A percentile compares a stretch with the other conserved stretches of the same genome.
These are phyloP conservation scores for Kernera saxatilis DNA, from an alignment of 345 rosid species.

Conservation along the genomic window DNA sequence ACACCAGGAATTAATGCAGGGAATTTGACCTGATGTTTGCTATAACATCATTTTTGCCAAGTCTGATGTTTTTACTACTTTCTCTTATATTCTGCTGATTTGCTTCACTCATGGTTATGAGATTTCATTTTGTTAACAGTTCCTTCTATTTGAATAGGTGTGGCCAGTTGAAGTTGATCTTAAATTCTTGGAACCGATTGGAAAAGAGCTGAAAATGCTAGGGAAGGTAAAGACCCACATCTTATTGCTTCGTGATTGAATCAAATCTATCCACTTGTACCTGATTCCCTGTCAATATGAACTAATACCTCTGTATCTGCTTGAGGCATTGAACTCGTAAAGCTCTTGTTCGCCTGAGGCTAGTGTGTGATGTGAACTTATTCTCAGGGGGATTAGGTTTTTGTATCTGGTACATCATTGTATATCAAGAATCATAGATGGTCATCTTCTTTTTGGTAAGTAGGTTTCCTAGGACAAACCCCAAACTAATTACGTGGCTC, in stretches of 20 bases:
- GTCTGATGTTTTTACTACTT: background rate
- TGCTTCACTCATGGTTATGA: background rate
- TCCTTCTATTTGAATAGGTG: slow-evolving; percentile 41
- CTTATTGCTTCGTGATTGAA: background rate
- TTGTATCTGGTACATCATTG: background rate
- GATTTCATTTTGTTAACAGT: background rate
- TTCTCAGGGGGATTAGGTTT: background rate
- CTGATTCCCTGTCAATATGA: background rate
- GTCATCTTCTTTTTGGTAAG: background rate
- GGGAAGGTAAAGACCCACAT: slow-evolving; percentile 57
- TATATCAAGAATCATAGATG: background rate
- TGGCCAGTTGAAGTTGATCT: slow-evolving; percentile 86
- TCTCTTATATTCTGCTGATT: background rate
- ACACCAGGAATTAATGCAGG: background rate
- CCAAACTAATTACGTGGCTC: background rate
- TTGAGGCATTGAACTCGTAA: background rate
- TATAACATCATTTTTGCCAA: background rate
- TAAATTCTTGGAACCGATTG: slow-evolving; percentile 76
- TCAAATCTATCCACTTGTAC: background rate
- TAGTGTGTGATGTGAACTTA: background rate
- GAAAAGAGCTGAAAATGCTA: slow-evolving; percentile 64
- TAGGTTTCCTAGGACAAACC: background rate
- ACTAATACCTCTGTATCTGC: background rate
- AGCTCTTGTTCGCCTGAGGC: background rate
- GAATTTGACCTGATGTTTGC: background rate